phyloP scores from a whole-genome alignment of 2,329 filamentous ascomycete genomes.

The Fusarium sp. region DNA sequence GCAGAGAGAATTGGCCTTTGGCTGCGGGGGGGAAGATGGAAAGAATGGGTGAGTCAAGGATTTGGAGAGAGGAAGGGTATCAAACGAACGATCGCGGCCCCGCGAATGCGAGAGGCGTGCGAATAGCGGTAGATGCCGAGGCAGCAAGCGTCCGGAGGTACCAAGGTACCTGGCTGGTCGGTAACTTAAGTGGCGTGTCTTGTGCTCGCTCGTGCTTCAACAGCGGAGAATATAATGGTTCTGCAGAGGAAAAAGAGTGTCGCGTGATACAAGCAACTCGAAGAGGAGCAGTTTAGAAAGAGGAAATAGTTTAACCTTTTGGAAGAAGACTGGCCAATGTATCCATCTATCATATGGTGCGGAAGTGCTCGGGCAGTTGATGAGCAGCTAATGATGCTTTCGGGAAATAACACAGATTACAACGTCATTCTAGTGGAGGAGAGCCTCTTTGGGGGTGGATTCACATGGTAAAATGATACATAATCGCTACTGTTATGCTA shows the following conservation, averaged over 20 bases:
- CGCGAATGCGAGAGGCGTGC: conserved; percentile 39
- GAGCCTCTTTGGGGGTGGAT: conserved; percentile 2
- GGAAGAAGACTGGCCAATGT: conserved; percentile 16
- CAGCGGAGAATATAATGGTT: conserved; percentile 15
- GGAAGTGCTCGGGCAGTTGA: conserved; percentile 41
- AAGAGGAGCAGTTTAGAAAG: conserved; percentile 26
- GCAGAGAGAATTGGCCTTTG: conserved; percentile 25
- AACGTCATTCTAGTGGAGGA: conserved; percentile 40
- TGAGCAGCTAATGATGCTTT: conserved; percentile 35
- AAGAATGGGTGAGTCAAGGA: conserved; percentile 33
- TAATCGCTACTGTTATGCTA: conserved; percentile 15
- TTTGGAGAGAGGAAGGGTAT: conserved; percentile 29
- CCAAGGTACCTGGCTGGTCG: conserved; percentile 18
- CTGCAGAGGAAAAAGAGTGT: conserved; percentile 9
- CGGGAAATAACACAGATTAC: conserved; percentile 18
- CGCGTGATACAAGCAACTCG: conserved; percentile 29
- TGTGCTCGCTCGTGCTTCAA: conserved; percentile 9
- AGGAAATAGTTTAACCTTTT: conserved; percentile 9
- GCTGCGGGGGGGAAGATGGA: conserved; percentile 11
- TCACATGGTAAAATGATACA: neutral
- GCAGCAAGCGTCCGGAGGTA: conserved; percentile 30
- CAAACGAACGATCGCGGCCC: conserved; percentile 38
- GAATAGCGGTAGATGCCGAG: conserved; percentile 46
- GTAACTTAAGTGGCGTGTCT: conserved; percentile 11
- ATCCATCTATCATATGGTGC: conserved; percentile 25